A percentile compares a stretch with the other conserved stretches of the same genome.
These are phyloP conservation scores for Venturia carpophila DNA, from an alignment of 2,329 filamentous ascomycete species.

Conservation along the genomic window DNA sequence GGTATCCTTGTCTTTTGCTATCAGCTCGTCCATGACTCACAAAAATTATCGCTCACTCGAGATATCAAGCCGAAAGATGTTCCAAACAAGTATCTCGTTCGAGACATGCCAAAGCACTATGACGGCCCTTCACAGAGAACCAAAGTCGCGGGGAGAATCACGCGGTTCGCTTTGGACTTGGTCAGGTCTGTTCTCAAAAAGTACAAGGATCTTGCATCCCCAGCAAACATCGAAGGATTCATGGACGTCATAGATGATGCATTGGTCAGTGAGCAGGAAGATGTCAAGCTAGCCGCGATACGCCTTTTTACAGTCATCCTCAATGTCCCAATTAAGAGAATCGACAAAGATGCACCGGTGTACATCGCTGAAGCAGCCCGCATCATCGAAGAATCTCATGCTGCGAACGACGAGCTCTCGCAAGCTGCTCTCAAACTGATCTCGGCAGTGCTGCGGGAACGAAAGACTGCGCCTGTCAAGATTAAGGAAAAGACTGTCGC, in stretches of 20 bases:
- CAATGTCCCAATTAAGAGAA: slow-evolving; percentile 67
- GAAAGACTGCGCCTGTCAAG: slow-evolving; percentile 61
- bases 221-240: slow-evolving; percentile 74
- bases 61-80: background rate
- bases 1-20: slow-evolving; percentile 93
- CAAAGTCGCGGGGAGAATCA: slow-evolving; percentile 56
- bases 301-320: slow-evolving; percentile 77
- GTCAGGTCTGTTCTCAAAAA: slow-evolving; percentile 80
- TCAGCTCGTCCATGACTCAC: slow-evolving; percentile 77
- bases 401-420: slow-evolving; percentile 72
- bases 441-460: slow-evolving; percentile 74
- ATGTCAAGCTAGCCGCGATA: slow-evolving; percentile 83
- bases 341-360: slow-evolving; percentile 64
- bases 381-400: slow-evolving; percentile 66
- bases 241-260: slow-evolving; percentile 84
- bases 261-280: slow-evolving; percentile 75
- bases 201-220: slow-evolving; percentile 69
- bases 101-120: slow-evolving; percentile 2
- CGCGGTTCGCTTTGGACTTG: slow-evolving; percentile 80
- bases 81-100: slow-evolving; percentile 2
- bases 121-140: slow-evolving; percentile 39
- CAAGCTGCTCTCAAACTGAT: slow-evolving; percentile 87
- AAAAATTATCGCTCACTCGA: slow-evolving; percentile 48
- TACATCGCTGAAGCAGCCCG: slow-evolving; percentile 81
- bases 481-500: slow-evolving; percentile 78